A percentile compares a stretch with the other conserved stretches of the same genome.
These are phyloP conservation scores for Calonectria multiphialidica DNA, from an alignment of 2,329 filamentous ascomycete species.

Conservation along the genomic window DNA sequence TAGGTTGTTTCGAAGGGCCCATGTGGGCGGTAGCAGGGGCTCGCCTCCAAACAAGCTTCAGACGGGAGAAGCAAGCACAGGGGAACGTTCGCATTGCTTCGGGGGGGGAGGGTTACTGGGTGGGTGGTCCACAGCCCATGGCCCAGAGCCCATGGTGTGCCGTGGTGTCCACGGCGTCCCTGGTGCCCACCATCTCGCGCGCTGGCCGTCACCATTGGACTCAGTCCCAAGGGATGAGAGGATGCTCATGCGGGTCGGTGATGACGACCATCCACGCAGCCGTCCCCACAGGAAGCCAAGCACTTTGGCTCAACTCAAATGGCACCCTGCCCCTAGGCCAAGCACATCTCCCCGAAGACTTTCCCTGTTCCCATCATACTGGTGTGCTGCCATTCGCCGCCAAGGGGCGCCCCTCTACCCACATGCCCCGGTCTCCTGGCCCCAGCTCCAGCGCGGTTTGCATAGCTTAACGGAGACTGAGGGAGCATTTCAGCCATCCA, in stretches of 20 bases:
- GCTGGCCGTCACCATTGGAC: neutral
- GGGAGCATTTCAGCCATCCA: constrained; percentile 10
- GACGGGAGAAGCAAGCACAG: constrained; percentile 40
- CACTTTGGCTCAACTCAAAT: constrained; percentile 41
- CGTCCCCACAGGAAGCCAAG: constrained; percentile 44
- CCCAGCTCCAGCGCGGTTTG: constrained; percentile 29
- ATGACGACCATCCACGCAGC: constrained; percentile 39
- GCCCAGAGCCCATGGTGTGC: too few species aligned
- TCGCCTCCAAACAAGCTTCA: constrained; percentile 45
- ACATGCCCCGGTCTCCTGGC: constrained; percentile 35
- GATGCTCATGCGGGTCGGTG: constrained; percentile 41
- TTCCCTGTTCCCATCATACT: constrained; percentile 44
- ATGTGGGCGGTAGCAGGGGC: constrained; percentile 37
- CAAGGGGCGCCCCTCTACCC: constrained; percentile 36
- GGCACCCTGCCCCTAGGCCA: constrained; percentile 37
- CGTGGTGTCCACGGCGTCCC: neutral
- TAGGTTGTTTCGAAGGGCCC: constrained; percentile 37
- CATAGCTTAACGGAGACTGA: constrained; percentile 11
- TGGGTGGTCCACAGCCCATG: neutral
- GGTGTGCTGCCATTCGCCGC: constrained; percentile 38
- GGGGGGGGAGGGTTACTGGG: neutral
- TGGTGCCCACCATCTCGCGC: neutral
- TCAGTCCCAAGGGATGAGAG: constrained; percentile 24
- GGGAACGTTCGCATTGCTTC: constrained; percentile 29
- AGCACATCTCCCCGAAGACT: constrained; percentile 39